phyloP scores from a whole-genome alignment of 1,284 basidiomycete genomes.

The Cryptococcus hybrid region DNA sequence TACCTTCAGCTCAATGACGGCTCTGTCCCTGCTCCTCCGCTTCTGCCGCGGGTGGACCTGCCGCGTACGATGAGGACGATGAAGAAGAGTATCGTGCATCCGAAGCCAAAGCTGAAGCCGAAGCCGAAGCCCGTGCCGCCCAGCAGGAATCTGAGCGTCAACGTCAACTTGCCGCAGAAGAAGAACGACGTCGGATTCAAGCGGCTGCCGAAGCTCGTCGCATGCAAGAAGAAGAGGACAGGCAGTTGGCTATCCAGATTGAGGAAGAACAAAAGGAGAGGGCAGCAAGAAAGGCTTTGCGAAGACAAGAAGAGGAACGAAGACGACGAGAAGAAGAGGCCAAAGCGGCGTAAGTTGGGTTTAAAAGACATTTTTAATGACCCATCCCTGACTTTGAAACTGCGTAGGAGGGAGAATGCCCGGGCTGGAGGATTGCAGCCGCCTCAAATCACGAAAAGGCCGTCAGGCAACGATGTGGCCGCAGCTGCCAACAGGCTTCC shows the following conservation, averaged over 20 bases:
- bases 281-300: constrained; percentile 29
- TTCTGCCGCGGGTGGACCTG: constrained; percentile 46
- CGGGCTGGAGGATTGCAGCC: constrained; percentile 43
- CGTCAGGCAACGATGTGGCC: constrained; percentile 46
- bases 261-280: constrained; percentile 46
- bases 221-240: constrained; percentile 53
- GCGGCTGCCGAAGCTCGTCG: constrained; percentile 45
- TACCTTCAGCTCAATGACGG: constrained; percentile 76
- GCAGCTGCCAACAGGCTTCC: constrained; percentile 43
- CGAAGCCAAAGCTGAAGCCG: constrained; percentile 56
- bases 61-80: constrained; percentile 29
- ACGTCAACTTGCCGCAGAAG: constrained; percentile 54
- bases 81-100: constrained; percentile 25
- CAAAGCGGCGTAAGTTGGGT: constrained; percentile 36
- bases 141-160: constrained; percentile 55
- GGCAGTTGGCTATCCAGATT: constrained; percentile 48
- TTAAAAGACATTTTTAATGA: constrained; percentile 3
- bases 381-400: background rate
- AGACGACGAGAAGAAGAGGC: constrained; percentile 42
- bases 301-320: constrained; percentile 41
- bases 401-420: constrained; percentile 42
- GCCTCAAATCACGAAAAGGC: constrained; percentile 48
- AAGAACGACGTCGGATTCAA: constrained; percentile 44
- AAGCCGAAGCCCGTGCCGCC: constrained; percentile 63
- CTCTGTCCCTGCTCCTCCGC: constrained; percentile 48